Evolutionary conservation across 208 protist species (phyloP), one percentile per base, ranked within the genome.

Genomic region (Zelonia costaricensis): DNA sequence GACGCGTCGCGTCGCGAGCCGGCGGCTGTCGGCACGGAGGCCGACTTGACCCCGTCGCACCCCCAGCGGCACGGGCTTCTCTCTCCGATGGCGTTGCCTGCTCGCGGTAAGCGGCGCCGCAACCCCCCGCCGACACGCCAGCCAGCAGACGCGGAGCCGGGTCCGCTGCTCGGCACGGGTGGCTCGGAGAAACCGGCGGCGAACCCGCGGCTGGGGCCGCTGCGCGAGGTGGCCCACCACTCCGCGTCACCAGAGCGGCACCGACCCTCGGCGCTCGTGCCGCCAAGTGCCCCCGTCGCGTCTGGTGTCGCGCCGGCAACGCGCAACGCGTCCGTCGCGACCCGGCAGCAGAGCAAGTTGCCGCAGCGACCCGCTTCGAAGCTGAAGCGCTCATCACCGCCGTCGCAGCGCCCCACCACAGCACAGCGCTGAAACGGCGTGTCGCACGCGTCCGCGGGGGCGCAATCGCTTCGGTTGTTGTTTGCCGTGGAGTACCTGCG

Each of bases 391-490:
- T 48, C 39, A 1, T 16, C 38, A 15, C n/a, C 28, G 2, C 6
- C 30, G 9, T 25, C 15, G 38, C n/a, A 38, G n/a, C 49, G 57
- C 3, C 57, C 59, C 9, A 62, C 57, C 40, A 65, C 65, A 5
- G 49, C 57, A 1, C 57, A 60, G 5, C 57, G 22, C 25, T 55
- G 30, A 48, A 12, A 23, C 15, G 7, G 13, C 25, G 20, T 20
- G 36, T 13, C n/a, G 1, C 23, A n/a, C 1, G 2, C 23, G 1
- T 4, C 5, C 22, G 22, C 13, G 16, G n/a, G 31, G 31, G 20
- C 36, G 4, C 0, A n/a, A 16, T 23, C 3, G 1, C 27, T 28
- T 43, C 10, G 18, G 22, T 36, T 25, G 0, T 36, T 6, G 27
- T 33, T 25, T n/a, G n/a, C n/a, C n/a, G n/a, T n/a, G n/a, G n/a